These are phyloP conservation scores for Allantophomopsis lycopodina DNA, from an alignment of 2,329 filamentous ascomycete genomes.

Conservation along the genomic window DNA sequence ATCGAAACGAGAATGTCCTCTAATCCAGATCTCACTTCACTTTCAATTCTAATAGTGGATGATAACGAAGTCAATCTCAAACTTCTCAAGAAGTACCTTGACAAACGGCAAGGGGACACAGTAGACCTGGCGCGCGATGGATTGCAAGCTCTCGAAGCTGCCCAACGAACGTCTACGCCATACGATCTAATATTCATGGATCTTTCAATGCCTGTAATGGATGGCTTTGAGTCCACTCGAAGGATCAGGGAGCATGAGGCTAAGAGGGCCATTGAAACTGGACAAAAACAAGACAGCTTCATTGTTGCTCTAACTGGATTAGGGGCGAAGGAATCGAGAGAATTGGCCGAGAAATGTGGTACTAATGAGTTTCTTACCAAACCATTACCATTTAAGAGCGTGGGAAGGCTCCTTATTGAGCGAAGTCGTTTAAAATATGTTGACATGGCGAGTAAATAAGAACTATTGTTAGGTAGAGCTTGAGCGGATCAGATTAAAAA, in stretches of 20 bases:
- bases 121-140: slow-evolving; percentile 25
- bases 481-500: too few species aligned
- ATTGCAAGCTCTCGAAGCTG: slow-evolving; percentile 27
- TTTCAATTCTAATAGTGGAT: slow-evolving; percentile 20
- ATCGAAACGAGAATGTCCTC: too few species aligned
- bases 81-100: slow-evolving; percentile 12
- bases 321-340: slow-evolving; percentile 7
- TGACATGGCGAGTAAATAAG: too few species aligned
- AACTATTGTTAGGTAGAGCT: too few species aligned
- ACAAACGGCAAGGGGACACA: slow-evolving; percentile 11
- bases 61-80: slow-evolving; percentile 24
- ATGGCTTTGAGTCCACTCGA: slow-evolving; percentile 30
- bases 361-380: slow-evolving; percentile 14
- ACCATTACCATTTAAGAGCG: slow-evolving; percentile 13
- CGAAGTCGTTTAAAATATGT: not conserved
- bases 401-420: slow-evolving; percentile 1
- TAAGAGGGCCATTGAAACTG: slow-evolving; percentile 9
- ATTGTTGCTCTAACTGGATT: slow-evolving; percentile 16
- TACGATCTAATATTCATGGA: slow-evolving; percentile 23
- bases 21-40: too few species aligned
- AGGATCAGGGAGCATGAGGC: slow-evolving; percentile 31
- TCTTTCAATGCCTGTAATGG: slow-evolving; percentile 39
- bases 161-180: slow-evolving; percentile 3
- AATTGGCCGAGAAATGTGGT: slow-evolving; percentile 11
- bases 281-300: slow-evolving; percentile 2